Conservation (phyloP, 306 rosid genomes). For the Quercus robur region DNA sequence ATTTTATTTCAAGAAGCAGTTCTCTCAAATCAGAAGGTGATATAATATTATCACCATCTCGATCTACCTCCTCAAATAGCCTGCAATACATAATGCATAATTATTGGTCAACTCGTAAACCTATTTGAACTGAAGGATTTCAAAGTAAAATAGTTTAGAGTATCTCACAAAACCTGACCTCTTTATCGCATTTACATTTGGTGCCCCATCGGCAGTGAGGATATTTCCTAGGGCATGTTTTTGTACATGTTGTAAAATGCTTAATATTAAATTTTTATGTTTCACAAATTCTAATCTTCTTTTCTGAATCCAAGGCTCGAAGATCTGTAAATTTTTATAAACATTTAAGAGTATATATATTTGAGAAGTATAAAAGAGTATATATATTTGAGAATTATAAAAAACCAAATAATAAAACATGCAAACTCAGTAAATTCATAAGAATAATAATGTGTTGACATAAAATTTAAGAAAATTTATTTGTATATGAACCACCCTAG, state of each 20-base stretch:
- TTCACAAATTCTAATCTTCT: slow-evolving; percentile 41
- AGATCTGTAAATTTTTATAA: slow-evolving; percentile 21
- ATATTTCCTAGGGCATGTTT: slow-evolving; percentile 49
- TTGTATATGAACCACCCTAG: too few species aligned
- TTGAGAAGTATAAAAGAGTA: neutral
- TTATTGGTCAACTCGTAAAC: neutral
- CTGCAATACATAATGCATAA: slow-evolving; percentile 19
- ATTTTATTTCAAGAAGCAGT: slow-evolving; percentile 31
- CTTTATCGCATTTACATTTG: slow-evolving; percentile 36
- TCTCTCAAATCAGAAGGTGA: slow-evolving; percentile 38
- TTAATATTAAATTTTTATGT: slow-evolving; percentile 38
- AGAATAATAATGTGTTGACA: too few species aligned
- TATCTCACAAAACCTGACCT: slow-evolving; percentile 21
- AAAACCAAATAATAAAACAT: neutral
- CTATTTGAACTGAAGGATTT: neutral
- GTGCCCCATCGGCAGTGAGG: slow-evolving; percentile 46
- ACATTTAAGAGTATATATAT: neutral
- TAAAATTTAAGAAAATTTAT: too few species aligned
- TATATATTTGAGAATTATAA: too few species aligned
- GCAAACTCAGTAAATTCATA: too few species aligned
- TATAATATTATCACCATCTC: slow-evolving; percentile 30
- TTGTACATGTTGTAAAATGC: slow-evolving; percentile 42
- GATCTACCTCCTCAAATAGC: slow-evolving; percentile 45
- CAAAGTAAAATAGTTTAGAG: neutral
- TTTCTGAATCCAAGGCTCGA: slow-evolving; percentile 48